Evolutionary conservation across 2,329 filamentous ascomycete species (phyloP).

Genomic region (Orbilia ellipsospora): DNA sequence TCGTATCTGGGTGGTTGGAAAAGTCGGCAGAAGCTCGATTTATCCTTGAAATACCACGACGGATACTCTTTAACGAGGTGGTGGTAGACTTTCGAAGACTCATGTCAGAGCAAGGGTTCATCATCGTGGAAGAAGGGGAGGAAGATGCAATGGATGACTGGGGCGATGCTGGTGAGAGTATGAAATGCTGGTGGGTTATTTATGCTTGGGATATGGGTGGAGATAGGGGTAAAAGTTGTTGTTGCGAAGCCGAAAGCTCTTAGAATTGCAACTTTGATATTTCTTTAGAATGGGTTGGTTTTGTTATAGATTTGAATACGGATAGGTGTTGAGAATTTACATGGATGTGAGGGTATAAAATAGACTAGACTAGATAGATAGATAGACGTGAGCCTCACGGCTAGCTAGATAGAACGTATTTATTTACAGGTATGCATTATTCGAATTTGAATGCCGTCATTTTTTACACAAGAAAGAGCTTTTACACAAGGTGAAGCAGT

Average conservation of each 20-base stretch:
- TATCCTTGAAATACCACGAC: conserved; percentile 81
- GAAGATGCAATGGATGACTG: conserved; percentile 79
- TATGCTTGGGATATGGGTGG: conserved; percentile 61
- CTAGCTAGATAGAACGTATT: conserved; percentile 5
- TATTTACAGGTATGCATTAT: too few relatives aligned
- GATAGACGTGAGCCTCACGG: too few relatives aligned
- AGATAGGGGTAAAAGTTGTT: conserved; percentile 3
- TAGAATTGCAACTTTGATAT: not conserved
- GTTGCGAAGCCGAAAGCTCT: not conserved
- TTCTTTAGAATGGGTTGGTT: not conserved
- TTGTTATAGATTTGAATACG: conserved; percentile 17
- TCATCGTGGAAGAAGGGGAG: conserved; percentile 70
- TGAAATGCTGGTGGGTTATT: conserved; percentile 77
- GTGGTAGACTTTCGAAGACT: conserved; percentile 71
- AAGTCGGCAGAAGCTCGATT: conserved; percentile 71
- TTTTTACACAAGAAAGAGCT: too few relatives aligned
- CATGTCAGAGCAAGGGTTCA: conserved; percentile 70
- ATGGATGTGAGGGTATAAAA: not conserved
- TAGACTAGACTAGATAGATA: too few relatives aligned
- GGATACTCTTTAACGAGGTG: conserved; percentile 75
- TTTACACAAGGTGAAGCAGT: too few relatives aligned
- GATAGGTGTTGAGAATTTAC: conserved; percentile 6
- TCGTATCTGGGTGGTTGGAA: conserved; percentile 76
- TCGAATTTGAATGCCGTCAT: too few relatives aligned
- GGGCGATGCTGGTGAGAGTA: conserved; percentile 65